These are phyloP conservation scores for Chlorencoelia australis DNA, from an alignment of 2,329 filamentous ascomycete species.

Conservation along the genomic window DNA sequence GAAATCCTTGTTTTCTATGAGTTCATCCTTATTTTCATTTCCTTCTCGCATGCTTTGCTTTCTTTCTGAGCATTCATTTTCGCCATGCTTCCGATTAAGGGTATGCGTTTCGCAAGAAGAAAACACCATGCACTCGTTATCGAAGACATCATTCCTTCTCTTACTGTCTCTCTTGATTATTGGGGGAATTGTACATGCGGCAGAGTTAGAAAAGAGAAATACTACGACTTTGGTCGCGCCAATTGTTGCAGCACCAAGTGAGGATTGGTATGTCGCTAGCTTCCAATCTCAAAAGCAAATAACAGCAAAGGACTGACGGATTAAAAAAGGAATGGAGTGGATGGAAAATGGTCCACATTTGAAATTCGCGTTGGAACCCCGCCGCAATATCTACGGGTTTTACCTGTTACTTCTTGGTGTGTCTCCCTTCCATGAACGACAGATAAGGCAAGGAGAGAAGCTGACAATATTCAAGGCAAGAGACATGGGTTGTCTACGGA, in stretches of 20 bases:
- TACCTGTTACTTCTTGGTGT: constrained; percentile 32
- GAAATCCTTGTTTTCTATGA: constrained; percentile 7
- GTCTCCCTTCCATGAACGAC: no score
- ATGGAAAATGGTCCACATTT: constrained; percentile 34
- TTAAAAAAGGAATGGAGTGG: constrained; percentile 22
- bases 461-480: no score
- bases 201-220: constrained; percentile 9
- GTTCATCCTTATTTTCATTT: constrained; percentile 11
- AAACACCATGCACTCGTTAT: no score
- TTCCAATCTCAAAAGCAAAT: not conserved
- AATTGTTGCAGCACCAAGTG: constrained; percentile 11
- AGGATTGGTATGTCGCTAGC: constrained; percentile 12
- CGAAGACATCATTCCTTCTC: no score
- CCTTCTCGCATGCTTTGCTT: no score
- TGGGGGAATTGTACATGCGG: not conserved
- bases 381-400: constrained; percentile 28
- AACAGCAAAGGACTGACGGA: no score
- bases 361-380: constrained; percentile 31
- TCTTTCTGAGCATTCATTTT: no score
- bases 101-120: no score
- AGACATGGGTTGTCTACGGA: constrained; percentile 52
- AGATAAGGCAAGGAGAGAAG: no score
- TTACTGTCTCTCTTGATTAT: not conserved
- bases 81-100: no score
- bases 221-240: constrained; percentile 15